These are phyloP conservation scores for Rhododendron ferrugineum DNA, from an alignment of 148 eudicot genomes.

Conservation along the genomic window DNA sequence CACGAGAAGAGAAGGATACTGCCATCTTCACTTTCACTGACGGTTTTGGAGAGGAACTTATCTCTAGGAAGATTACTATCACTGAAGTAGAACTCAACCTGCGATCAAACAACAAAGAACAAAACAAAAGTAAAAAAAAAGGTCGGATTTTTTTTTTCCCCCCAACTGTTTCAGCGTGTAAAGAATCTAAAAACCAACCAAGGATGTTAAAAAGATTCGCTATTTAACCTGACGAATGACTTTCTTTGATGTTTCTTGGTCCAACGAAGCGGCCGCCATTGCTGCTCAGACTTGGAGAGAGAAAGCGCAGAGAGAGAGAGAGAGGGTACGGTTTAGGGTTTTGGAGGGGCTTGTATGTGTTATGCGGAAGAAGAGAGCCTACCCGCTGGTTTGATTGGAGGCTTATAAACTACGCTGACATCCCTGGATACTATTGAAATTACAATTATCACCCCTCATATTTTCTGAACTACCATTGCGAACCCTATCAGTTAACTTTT, in stretches of 20 bases:
- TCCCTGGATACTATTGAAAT: no score
- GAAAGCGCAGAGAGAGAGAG: not conserved
- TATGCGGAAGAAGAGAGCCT: not conserved
- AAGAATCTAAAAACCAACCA: not conserved
- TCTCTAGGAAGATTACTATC: conserved; percentile 93
- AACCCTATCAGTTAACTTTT: no score
- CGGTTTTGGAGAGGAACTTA: conserved; percentile 46
- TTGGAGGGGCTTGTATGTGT: conserved; percentile 7
- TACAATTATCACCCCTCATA: no score
- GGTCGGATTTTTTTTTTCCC: not conserved
- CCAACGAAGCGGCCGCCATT: conserved; percentile 40
- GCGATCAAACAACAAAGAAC: conserved; percentile 4
- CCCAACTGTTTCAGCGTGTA: not conserved
- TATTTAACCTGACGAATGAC: conserved; percentile 72
- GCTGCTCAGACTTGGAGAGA: conserved; percentile 9
- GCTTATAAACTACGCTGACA: no score
- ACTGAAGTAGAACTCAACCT: conserved; percentile 95
- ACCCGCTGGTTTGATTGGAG: no score
- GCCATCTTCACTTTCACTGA: conserved; percentile 77
- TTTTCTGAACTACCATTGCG: no score
- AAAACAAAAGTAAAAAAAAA: not conserved
- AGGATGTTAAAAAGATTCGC: not conserved
- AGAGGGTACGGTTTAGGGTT: conserved; percentile 35
- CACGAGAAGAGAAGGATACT: conserved; percentile 56
- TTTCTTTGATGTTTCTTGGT: conserved; percentile 72